Percentiles rank a stretch among this genome's conserved stretches.
Evolutionary conservation across 768 basidiomycete genomes (phyloP).

Genomic region (Pulveroboletus sp.): DNA sequence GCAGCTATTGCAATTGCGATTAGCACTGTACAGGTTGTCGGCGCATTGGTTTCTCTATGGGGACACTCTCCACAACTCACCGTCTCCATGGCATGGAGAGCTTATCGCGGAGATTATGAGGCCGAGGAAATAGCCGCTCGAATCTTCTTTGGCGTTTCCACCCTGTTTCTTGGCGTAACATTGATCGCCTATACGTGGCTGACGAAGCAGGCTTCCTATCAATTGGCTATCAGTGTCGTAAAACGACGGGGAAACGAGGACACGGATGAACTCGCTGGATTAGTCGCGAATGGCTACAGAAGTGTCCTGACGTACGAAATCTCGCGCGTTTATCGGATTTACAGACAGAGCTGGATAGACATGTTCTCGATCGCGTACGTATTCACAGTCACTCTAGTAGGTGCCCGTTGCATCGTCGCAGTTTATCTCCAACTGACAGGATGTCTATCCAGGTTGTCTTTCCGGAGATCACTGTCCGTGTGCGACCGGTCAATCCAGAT

Average conservation of each 20-base stretch:
- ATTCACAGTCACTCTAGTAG: constrained; percentile 75
- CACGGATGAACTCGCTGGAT: constrained; percentile 23
- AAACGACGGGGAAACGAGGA: constrained; percentile 35
- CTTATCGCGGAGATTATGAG: constrained; percentile 11
- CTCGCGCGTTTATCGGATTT: constrained; percentile 46
- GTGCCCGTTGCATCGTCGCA: constrained; percentile 15
- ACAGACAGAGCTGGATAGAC: constrained; percentile 60
- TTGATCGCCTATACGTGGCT: constrained; percentile 55
- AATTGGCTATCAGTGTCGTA: constrained; percentile 45
- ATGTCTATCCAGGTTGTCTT: constrained; percentile 87
- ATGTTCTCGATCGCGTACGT: constrained; percentile 73
- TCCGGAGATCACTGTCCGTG: constrained; percentile 77
- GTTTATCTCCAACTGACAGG: neutral
- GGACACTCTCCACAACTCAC: constrained; percentile 29
- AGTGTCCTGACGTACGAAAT: constrained; percentile 33
- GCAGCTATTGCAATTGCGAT: constrained; percentile 80
- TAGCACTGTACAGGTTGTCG: constrained; percentile 67
- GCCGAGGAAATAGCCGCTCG: constrained; percentile 66
- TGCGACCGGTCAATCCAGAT: constrained; percentile 59
- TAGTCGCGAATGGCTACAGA: constrained; percentile 31
- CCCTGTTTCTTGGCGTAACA: constrained; percentile 57
- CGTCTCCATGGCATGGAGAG: neutral
- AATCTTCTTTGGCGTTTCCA: constrained; percentile 66
- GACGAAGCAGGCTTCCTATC: constrained; percentile 53
- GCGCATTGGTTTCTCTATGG: constrained; percentile 55